These are phyloP conservation scores for Viola pubescens DNA, from an alignment of 441 rosid genomes.

Conservation along the genomic window DNA sequence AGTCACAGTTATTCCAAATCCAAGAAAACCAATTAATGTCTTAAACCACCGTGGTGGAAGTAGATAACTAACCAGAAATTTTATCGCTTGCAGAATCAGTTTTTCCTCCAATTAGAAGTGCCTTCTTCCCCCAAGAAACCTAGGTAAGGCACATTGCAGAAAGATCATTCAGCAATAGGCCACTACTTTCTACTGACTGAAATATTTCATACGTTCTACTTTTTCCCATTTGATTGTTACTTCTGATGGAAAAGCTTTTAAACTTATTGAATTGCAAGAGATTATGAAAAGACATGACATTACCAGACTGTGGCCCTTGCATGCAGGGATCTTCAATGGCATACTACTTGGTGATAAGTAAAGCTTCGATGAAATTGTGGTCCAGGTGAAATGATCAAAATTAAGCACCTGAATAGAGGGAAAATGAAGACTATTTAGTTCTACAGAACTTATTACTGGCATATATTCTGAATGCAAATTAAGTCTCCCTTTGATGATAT, in stretches of 20 bases:
- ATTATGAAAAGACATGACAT: constrained; percentile 4
- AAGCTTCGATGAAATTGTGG: constrained; percentile 73
- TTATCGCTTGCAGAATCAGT: constrained; percentile 71
- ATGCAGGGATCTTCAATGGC: constrained; percentile 88
- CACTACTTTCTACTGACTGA: neutral
- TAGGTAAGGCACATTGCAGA: constrained; percentile 19
- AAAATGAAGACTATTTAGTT: constrained; percentile 7
- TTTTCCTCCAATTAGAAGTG: constrained; percentile 82
- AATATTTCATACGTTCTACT: neutral
- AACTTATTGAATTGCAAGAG: neutral
- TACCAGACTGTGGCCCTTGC: constrained; percentile 98
- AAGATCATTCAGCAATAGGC: constrained; percentile 5
- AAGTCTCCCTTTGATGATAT: no score
- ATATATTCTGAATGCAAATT: neutral
- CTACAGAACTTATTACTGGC: neutral
- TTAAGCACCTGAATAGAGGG: constrained; percentile 54
- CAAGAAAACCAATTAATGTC: constrained; percentile 5
- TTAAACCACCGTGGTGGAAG: constrained; percentile 4
- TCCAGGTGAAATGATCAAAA: constrained; percentile 80
- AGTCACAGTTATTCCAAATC: constrained; percentile 1
- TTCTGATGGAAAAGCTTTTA: neutral
- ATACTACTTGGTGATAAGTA: constrained; percentile 90
- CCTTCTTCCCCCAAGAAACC: constrained; percentile 97
- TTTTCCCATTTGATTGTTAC: neutral
- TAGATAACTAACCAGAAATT: constrained; percentile 58